Evolutionary conservation across 176 grass and related monocot genomes (phyloP), one percentile per base, ranked within the genome.

Genomic region (Cenchrus purpureus): DNA sequence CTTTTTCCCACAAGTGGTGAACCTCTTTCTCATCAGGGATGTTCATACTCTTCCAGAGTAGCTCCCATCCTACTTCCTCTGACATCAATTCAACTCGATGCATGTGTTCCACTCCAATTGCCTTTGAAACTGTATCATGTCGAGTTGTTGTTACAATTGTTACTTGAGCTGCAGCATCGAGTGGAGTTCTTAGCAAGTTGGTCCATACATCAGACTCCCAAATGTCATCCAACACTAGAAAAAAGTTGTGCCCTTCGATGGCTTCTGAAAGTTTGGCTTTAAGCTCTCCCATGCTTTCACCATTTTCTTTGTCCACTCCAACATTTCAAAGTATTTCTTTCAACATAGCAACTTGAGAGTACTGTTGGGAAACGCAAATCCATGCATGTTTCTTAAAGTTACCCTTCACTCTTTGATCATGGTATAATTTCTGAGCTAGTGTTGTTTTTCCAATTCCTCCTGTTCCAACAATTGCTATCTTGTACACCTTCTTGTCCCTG

Each of bases 191-290:
- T 1, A 88, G 44, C 44, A 82, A 48, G 32, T 82, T 31, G 1
- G 11, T 71, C 85, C 89, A 88, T 20, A 64, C 44, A 4, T 77
- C 28, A 20, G 68, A 75, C 45, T 65, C 40, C 84, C 84, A 91
- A 11, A 91, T 25, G 69, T 91, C 85, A 77, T 84, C 85, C n/a
- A 91, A 37, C 49, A 87, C 73, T 19, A 90, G 52, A 1, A 86
- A 80, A 4, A 54, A 82, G n/a, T 32, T 32, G 31, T 32, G 31
- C 31, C 31, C 31, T 32, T 32, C 31, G 31, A 32, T 32, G 37
- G 82, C 73, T 70, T 86, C 3, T 64, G 77, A 1, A 32, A 32
- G 9, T 16, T 32, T 32, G 31, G 31, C 31, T 32, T 32, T 14
- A 14, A 83, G 52, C 31, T 32, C 31, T 32, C 1, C 31, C 1